Evolutionary conservation across 2,329 filamentous ascomycete species (phyloP).

Genomic region (Aspergillus niger): DNA sequence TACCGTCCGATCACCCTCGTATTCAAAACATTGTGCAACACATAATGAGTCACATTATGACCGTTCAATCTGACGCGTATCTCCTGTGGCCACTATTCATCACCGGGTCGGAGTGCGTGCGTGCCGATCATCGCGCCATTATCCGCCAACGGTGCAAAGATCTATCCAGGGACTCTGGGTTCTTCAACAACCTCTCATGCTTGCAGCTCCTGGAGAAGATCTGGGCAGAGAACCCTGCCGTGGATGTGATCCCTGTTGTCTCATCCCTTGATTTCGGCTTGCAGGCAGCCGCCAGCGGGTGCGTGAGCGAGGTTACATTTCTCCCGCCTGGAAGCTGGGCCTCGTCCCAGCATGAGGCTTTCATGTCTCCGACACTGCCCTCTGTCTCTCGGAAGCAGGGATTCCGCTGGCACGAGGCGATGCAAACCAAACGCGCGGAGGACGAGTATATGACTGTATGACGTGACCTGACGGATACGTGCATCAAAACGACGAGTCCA

Average conservation of each 20-base stretch:
- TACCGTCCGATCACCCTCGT: slow-evolving; percentile 71
- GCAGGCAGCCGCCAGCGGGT: neutral
- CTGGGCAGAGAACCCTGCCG: slow-evolving; percentile 59
- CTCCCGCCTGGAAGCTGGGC: slow-evolving; percentile 2
- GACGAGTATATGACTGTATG: slow-evolving; percentile 45
- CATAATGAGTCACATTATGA: slow-evolving; percentile 79
- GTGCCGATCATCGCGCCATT: slow-evolving; percentile 74
- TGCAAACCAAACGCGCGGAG: slow-evolving; percentile 39
- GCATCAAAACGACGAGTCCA: neutral
- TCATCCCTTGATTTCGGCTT: neutral
- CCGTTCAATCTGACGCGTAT: slow-evolving; percentile 82
- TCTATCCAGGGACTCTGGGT: slow-evolving; percentile 85
- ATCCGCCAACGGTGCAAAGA: slow-evolving; percentile 80
- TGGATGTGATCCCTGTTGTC: no score
- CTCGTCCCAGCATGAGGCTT: slow-evolving; percentile 19
- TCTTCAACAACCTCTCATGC: slow-evolving; percentile 88
- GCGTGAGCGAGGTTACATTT: neutral
- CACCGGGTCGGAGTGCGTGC: slow-evolving; percentile 83
- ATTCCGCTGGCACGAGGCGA: slow-evolving; percentile 42
- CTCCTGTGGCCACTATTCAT: slow-evolving; percentile 93
- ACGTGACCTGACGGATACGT: slow-evolving; percentile 4
- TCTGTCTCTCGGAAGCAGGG: slow-evolving; percentile 24
- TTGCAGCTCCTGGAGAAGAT: slow-evolving; percentile 83
- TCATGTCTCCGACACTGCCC: neutral
- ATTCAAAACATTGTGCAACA: slow-evolving; percentile 83